These are phyloP conservation scores for Thermomucor indicae-seudaticae DNA, from an alignment of 371 early-diverging fungal genomes.

Conservation along the genomic window DNA sequence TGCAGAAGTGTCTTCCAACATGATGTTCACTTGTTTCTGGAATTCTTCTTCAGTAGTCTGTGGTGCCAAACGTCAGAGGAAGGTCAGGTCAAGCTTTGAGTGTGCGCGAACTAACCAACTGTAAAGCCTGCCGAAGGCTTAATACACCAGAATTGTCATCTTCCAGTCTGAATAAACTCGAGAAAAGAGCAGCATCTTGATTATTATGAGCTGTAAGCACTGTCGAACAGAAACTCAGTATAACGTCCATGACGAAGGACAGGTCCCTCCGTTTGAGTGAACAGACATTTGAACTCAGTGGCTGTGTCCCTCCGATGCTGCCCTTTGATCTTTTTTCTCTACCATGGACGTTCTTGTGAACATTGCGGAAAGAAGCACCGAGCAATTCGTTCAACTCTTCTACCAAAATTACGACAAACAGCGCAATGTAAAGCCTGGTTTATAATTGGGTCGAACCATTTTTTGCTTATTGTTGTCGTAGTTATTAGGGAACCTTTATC, in stretches of 20 bases:
- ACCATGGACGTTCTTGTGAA: slow-evolving; percentile 31
- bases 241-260: neutral
- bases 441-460: neutral
- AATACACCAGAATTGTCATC: neutral
- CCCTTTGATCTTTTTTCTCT: neutral
- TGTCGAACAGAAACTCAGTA: neutral
- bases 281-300: neutral
- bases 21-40: neutral
- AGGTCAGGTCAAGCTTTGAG: too few relatives aligned
- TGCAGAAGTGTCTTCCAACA: neutral
- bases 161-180: neutral
- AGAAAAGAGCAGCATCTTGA: neutral
- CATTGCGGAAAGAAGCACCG: slow-evolving; percentile 42
- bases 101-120: too few relatives aligned
- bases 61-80: neutral
- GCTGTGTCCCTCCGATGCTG: neutral
- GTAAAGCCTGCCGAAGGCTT: neutral
- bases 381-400: slow-evolving; percentile 61
- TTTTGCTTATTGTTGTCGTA: slow-evolving; percentile 7
- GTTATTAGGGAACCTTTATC: slow-evolving; percentile 59
- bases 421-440: slow-evolving; percentile 41
- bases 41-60: slow-evolving; percentile 1
- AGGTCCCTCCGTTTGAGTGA: too few relatives aligned
- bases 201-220: neutral
- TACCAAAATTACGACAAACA: slow-evolving; percentile 63